Base-by-base conservation (phyloP, 2,329 filamentous ascomycete genomes). In the Apiospora kogelbergensis region DNA sequence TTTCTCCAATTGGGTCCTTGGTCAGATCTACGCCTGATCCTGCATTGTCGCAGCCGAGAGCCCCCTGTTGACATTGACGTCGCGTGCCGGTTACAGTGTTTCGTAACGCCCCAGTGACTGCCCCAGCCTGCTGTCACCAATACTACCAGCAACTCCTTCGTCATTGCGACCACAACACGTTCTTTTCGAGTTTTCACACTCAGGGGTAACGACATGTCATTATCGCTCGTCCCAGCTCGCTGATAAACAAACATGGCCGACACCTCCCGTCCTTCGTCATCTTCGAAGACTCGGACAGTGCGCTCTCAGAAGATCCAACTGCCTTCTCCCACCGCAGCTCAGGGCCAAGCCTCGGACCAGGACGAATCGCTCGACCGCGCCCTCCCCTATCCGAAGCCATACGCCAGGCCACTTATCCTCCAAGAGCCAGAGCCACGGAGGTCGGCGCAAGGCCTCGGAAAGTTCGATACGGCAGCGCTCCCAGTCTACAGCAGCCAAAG, bases 391-490 rank as follows among this genome's bases (percentile, higher is more conserved):
- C 37, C 84, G 88, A 72, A 89, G 85, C 75, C 88, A 90, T 76
- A 90, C 88, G 1, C 88, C 88, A 1, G 88, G 88, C 69, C 88
- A 90, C 74, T 82, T 90, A 48, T 80, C 89, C 15, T 84, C 85
- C 72, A 89, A 86, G 80, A 88, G 85, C 79, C 84, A 85, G 70
- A 69, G 73, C 64, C 68, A 70, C 64, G 71, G 73, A 33, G 82
- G 81, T 70, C 82, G 84, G 69, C 82, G 83, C 66, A 87, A 85
- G 72, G 78, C 84, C 37, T 84, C 86, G 33, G 86, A 89, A 68
- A 78, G 85, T 45, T 80, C 85, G 63, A 82, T 87, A 69, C 84
- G 87, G 33, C 84, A 87, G 71, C 84, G 87, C 67, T 85, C 86
- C 22, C 85, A 87, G 72, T 88, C 86, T 41, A 42, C 63, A 44